A percentile compares a stretch with the other conserved stretches of the same genome.
These are phyloP conservation scores for Penicillium sp. DNA, from an alignment of 2,329 filamentous ascomycete genomes.

Conservation along the genomic window DNA sequence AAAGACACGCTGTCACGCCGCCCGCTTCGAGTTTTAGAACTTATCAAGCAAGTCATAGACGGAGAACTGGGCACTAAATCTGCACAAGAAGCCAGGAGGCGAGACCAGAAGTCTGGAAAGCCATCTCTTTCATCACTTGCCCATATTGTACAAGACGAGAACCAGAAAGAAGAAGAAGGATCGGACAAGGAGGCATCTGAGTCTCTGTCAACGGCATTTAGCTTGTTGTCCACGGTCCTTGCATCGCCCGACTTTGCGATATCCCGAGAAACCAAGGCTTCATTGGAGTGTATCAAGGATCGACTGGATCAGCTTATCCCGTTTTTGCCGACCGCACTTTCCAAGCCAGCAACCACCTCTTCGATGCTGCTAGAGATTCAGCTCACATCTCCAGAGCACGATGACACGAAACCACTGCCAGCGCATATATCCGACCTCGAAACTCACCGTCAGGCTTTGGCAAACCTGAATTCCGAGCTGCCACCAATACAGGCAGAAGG, in stretches of 20 bases:
- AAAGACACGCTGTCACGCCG: slow-evolving; percentile 43
- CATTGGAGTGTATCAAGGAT: slow-evolving; percentile 35
- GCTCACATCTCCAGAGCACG: slow-evolving; percentile 28
- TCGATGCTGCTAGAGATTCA: slow-evolving; percentile 46
- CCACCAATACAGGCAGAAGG: slow-evolving; percentile 46
- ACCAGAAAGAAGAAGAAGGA: slow-evolving; percentile 12
- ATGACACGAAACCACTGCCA: slow-evolving; percentile 19
- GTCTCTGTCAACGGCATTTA: slow-evolving; percentile 42
- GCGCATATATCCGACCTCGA: slow-evolving; percentile 39
- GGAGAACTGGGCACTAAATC: slow-evolving; percentile 32
- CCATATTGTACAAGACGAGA: slow-evolving; percentile 31
- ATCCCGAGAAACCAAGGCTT: slow-evolving; percentile 29
- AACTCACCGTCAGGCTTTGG: slow-evolving; percentile 42
- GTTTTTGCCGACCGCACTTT: slow-evolving; percentile 31
- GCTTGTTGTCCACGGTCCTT: slow-evolving; percentile 43
- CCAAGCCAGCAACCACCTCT: slow-evolving; percentile 40
- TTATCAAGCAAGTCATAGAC: slow-evolving; percentile 43
- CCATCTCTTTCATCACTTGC: slow-evolving; percentile 38
- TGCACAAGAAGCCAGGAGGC: slow-evolving; percentile 4
- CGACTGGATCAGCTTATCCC: slow-evolving; percentile 38
- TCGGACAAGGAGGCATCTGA: slow-evolving; percentile 32
- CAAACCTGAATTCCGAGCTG: slow-evolving; percentile 40
- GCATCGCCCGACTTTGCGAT: slow-evolving; percentile 41
- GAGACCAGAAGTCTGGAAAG: slow-evolving; percentile 14
- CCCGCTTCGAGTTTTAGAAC: slow-evolving; percentile 40